Evolutionary conservation across 345 rosid genomes (phyloP), one percentile per base, ranked within the genome.

Genomic region (Psidium friedrichsthalianum): DNA sequence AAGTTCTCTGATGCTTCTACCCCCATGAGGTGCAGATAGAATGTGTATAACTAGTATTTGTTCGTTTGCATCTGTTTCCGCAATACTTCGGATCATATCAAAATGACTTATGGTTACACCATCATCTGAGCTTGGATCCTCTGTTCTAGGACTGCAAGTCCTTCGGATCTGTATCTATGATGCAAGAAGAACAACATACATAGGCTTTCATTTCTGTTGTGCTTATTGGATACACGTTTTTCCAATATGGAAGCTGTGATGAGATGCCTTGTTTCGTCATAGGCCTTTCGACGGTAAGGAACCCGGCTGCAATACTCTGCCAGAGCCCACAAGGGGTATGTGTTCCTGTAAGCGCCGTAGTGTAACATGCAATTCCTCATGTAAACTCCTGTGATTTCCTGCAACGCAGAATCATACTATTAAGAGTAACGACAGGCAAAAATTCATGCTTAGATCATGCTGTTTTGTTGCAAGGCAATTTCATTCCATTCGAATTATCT

Each of bases 281-380:
- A 69, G 80, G 47, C 11, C 80, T 69, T 20, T 36, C 0, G 47
- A 85, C 2, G 90, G 91, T 76, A 87, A 20, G 84, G 86, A 53
- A 89, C 87, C 21, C 76, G 80, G 52, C 81, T 85, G 8, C 84
- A 82, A 64, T 89, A 92, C 82, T 92, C 91, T 14, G 90, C 94
- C 1, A 92, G 87, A 61, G 93, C 94, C 93, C 92, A 91, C 84
- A 92, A 25, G 8, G 93, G 93, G 51, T 87, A 92, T 56, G 87
- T 88, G 56, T 90, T 91, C 84, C 89, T 87, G 56, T 92, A 92
- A 36, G 83, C 47, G 59, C 90, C 85, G 69, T 89, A 92, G 58
- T 91, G 94, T 40, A 91, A 58, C 92, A 88, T 88, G 85, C 91
- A 88, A 84, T 91, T 92, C 85, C 88, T 92, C 88, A 86, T 87